A percentile compares a stretch with the other conserved stretches of the same genome.
These are phyloP conservation scores for Amaranthus cruentus DNA, from an alignment of 148 eudicot species.

Conservation along the genomic window DNA sequence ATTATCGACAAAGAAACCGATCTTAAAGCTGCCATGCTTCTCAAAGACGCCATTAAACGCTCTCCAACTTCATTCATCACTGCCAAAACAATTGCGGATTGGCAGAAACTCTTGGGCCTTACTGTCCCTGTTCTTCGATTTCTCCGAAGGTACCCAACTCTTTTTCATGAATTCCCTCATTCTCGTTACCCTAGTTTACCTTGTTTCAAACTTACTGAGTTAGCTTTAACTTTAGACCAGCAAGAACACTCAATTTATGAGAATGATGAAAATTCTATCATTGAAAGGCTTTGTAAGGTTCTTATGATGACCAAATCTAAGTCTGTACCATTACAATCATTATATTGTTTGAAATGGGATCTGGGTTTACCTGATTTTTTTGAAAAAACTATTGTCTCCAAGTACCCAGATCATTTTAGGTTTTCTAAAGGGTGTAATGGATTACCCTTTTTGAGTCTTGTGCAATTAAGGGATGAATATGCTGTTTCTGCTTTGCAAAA, in stretches of 20 bases:
- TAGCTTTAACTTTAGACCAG: conserved; percentile 48
- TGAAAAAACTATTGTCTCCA: conserved; percentile 40
- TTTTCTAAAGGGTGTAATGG: conserved; percentile 55
- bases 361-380: conserved; percentile 84
- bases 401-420: conserved; percentile 52
- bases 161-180: conserved; percentile 74
- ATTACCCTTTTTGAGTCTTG: conserved; percentile 46
- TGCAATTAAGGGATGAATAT: conserved; percentile 52
- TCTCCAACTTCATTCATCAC: conserved; percentile 60
- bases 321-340: conserved; percentile 41
- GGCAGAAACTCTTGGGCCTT: conserved; percentile 72
- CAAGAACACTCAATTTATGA: conserved; percentile 42
- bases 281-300: conserved; percentile 50
- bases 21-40: conserved; percentile 76
- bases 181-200: conserved; percentile 68
- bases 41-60: conserved; percentile 73
- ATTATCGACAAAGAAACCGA: conserved; percentile 79
- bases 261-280: conserved; percentile 39
- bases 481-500: conserved; percentile 62
- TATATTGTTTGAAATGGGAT: conserved; percentile 75
- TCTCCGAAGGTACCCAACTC: conserved; percentile 78
- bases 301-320: conserved; percentile 67
- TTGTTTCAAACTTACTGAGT: conserved; percentile 62
- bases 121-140: conserved; percentile 84
- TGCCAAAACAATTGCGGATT: conserved; percentile 47